These are phyloP conservation scores for Pyrenophora tritici-repentis DNA, from an alignment of 2,329 filamentous ascomycete species.

Conservation along the genomic window DNA sequence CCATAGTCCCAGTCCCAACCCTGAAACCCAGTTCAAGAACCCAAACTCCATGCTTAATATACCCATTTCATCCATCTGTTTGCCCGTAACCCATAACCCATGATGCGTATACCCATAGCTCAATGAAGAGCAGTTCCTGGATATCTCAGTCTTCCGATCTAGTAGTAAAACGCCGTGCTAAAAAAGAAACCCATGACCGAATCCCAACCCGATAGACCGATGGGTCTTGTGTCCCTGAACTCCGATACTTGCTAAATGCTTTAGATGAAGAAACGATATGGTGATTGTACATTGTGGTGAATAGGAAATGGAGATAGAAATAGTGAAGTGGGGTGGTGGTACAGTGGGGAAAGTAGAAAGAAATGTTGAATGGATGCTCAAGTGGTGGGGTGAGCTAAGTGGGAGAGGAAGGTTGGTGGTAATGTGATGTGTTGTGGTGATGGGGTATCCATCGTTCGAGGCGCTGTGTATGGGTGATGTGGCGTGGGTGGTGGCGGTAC, in stretches of 20 bases:
- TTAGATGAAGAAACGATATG: not conserved
- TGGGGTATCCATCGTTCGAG: conserved; percentile 33
- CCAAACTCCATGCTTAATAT: not conserved
- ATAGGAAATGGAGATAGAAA: not conserved
- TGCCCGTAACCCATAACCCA: not conserved
- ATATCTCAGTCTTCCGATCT: conserved; percentile 5
- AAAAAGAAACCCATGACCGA: not conserved
- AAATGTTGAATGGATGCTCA: not conserved
- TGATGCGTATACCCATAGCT: conserved; percentile 2
- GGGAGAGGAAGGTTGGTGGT: not conserved
- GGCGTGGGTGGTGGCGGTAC: conserved; percentile 12
- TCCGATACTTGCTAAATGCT: conserved; percentile 22
- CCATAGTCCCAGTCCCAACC: too few relatives aligned
- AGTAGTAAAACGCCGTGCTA: conserved; percentile 1
- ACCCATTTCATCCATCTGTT: not conserved
- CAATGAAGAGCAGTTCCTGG: conserved; percentile 17
- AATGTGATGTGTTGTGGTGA: not conserved
- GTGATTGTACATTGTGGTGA: too few relatives aligned
- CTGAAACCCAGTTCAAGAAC: too few relatives aligned
- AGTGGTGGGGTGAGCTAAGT: not conserved
- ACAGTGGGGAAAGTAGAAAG: conserved; percentile 1
- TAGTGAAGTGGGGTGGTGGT: conserved; percentile 1
- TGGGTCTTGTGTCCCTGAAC: conserved; percentile 1
- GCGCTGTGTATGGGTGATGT: conserved; percentile 28
- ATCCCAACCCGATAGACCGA: not conserved